Evolutionary conservation across 257 asterid genomes (phyloP), one percentile per base, ranked within the genome.

Genomic region (Primulina tabacum): DNA sequence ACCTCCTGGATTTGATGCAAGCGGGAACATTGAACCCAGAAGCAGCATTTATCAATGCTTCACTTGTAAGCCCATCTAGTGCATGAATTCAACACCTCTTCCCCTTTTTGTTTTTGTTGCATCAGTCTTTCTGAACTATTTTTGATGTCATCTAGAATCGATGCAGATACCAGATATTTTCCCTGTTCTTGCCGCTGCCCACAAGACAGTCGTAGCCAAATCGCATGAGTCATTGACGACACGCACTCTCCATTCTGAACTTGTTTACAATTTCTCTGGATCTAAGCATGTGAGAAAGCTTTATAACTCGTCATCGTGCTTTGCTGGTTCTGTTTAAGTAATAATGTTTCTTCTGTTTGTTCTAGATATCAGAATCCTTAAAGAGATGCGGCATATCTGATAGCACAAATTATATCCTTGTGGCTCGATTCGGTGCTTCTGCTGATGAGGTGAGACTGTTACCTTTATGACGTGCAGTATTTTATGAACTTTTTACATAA

Each of bases 321-420:
- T 76, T 70, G n/a, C 6, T 6, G 24, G 60, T 68, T 70, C 16
- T 64, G 53, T 72, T 52, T 20, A 43, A 67, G 62, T 52, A 17
- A 8, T 37, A 52, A 28, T 24, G 55, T 60, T 18, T 21, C 26
- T 64, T 29, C 60, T 56, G 28, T 29, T 59, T 35, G 24, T 62
- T 57, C 35, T 82, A 93, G 96, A 90, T 90, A 64, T 89, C 99
- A 0, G 96, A 93, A 77, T 93, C 99, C 55, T 78, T 89, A 32
- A 93, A 87, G 78, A 80, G 97, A 77, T 93, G 95, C 28, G 97
- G 99, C 64, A 94, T 94, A 60, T 83, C 97, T 32, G 96, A 87
- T 40, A 82, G 70, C 81, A 81, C 97, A n/a, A 91, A 78, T 35
- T 94, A 88, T 81, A 71, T 89, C 60, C 90, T 94, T 5, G 97